phyloP scores from a whole-genome alignment of 2,329 filamentous ascomycete species.

The Phialophora chinensis region DNA sequence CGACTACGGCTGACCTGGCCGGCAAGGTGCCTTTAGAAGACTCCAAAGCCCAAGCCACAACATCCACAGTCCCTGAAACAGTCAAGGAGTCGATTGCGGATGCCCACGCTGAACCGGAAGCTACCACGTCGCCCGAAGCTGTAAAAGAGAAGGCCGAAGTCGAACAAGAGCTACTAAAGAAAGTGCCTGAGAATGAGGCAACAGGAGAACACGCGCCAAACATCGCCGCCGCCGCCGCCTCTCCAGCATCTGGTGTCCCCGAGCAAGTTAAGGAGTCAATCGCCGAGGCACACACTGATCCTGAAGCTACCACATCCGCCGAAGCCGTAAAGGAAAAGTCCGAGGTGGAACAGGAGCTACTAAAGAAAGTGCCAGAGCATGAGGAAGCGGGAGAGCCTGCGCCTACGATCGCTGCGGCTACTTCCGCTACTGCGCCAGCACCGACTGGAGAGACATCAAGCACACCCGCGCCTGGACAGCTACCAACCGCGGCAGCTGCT shows the following conservation, averaged over 20 bases:
- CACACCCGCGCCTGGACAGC: conserved; percentile 22
- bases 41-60: conserved; percentile 60
- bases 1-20: conserved; percentile 55
- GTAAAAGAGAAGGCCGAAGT: conserved; percentile 77
- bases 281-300: conserved; percentile 60
- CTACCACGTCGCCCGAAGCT: conserved; percentile 69
- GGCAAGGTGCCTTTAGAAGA: conserved; percentile 52
- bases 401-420: conserved; percentile 50
- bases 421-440: conserved; percentile 47
- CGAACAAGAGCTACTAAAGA: conserved; percentile 73
- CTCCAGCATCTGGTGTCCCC: conserved; percentile 3
- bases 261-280: conserved; percentile 50
- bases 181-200: conserved; percentile 46
- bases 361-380: conserved; percentile 55
- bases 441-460: conserved; percentile 11
- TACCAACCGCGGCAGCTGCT: conserved; percentile 30
- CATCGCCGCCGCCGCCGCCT: conserved; percentile 49
- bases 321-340: conserved; percentile 77
- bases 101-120: conserved; percentile 70
- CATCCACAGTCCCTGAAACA: conserved; percentile 49
- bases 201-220: conserved; percentile 49
- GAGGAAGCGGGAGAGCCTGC: conserved; percentile 49
- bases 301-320: conserved; percentile 74
- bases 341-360: conserved; percentile 73
- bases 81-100: conserved; percentile 53